These are phyloP conservation scores for Trichosanthes cucumerina DNA, from an alignment of 306 rosid genomes.

Conservation along the genomic window DNA sequence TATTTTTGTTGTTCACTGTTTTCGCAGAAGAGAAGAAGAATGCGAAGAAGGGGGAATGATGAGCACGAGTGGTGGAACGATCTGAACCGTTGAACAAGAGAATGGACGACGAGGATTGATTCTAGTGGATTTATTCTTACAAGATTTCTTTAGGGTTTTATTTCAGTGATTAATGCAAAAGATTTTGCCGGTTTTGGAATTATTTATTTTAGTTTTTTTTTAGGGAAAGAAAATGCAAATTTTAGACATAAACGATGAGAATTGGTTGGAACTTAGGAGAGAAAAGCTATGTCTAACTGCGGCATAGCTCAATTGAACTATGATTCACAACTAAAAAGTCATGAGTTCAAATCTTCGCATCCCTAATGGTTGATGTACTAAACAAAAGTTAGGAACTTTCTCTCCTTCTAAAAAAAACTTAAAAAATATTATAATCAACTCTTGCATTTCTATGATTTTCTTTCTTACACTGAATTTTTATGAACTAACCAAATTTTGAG, in stretches of 20 bases:
- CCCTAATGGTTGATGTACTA: no score
- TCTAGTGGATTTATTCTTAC: conserved; percentile 26
- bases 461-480: no score
- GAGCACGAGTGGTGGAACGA: conserved; percentile 33
- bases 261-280: neutral
- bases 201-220: neutral
- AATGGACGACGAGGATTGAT: conserved; percentile 25
- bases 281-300: neutral
- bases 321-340: no score
- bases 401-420: no score
- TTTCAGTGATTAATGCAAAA: conserved; percentile 20
- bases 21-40: conserved; percentile 12
- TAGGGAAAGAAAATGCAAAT: neutral
- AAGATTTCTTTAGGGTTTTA: conserved; percentile 53
- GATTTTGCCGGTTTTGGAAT: neutral
- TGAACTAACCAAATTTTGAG: no score
- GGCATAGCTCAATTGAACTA: no score
- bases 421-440: no score
- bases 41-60: conserved; percentile 30
- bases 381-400: no score
- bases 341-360: no score
- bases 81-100: conserved; percentile 28
- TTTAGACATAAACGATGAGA: neutral
- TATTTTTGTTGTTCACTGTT: conserved; percentile 23
- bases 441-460: no score